phyloP scores from a whole-genome alignment of 345 rosid species.

The Arabidopsis suecica region DNA sequence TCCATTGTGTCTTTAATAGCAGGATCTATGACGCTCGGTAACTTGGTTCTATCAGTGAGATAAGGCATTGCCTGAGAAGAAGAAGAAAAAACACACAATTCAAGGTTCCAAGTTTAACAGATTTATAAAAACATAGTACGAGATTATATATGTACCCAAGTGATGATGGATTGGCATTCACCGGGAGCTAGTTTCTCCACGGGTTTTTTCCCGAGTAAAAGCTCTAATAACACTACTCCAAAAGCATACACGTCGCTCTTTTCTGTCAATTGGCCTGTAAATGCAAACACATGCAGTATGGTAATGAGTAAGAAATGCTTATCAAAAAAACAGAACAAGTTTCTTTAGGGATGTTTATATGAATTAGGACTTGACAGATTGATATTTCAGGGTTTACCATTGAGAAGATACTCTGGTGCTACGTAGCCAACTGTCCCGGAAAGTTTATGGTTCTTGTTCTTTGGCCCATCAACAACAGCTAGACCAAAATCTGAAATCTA shows the following conservation, averaged over 20 bases:
- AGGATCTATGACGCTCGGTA: slow-evolving; percentile 87
- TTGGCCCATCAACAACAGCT: slow-evolving; percentile 74
- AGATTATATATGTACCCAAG: slow-evolving; percentile 65
- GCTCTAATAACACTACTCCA: slow-evolving; percentile 96
- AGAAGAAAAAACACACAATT: slow-evolving; percentile 18
- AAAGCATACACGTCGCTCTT: slow-evolving; percentile 98
- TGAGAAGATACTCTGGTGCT: slow-evolving; percentile 92
- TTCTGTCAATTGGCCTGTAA: slow-evolving; percentile 81
- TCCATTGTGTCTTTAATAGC: slow-evolving; percentile 77
- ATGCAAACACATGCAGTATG: background rate
- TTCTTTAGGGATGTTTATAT: background rate
- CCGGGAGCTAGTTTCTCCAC: slow-evolving; percentile 85
- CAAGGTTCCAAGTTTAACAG: slow-evolving; percentile 33
- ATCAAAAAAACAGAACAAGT: background rate
- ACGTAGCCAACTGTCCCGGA: slow-evolving; percentile 97
- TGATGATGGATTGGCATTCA: slow-evolving; percentile 92
- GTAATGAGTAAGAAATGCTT: slow-evolving; percentile 7
- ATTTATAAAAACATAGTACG: background rate
- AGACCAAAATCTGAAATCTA: slow-evolving; percentile 99
- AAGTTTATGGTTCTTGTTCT: slow-evolving; percentile 76
- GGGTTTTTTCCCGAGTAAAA: slow-evolving; percentile 81
- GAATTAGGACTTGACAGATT: background rate
- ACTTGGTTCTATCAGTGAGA: slow-evolving; percentile 84
- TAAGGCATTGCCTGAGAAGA: slow-evolving; percentile 93
- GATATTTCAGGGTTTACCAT: slow-evolving; percentile 58